Percentiles rank a stretch among this genome's conserved stretches.
These are phyloP conservation scores for Acidiella bohemica DNA, from an alignment of 495 filamentous ascomycete species.

Conservation along the genomic window DNA sequence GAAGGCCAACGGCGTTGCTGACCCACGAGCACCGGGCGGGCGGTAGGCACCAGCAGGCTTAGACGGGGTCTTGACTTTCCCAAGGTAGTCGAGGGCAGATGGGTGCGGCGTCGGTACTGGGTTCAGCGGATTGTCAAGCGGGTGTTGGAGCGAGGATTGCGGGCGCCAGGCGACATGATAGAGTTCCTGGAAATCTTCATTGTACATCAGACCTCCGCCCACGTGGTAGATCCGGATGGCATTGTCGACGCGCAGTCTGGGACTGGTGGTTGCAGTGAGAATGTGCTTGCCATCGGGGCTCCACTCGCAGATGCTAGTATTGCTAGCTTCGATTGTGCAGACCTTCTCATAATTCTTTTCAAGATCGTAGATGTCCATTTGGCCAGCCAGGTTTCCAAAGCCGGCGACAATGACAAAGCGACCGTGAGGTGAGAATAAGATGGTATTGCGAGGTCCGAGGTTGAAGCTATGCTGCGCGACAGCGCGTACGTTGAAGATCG, in stretches of 20 bases:
- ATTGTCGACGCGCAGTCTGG: constrained; percentile 88
- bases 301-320: constrained; percentile 90
- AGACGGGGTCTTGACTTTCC: constrained; percentile 76
- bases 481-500: constrained; percentile 82
- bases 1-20: constrained; percentile 79
- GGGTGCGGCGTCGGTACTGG: constrained; percentile 68
- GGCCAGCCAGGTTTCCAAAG: constrained; percentile 91
- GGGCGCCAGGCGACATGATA: constrained; percentile 91
- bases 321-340: constrained; percentile 86
- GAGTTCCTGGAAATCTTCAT: constrained; percentile 82
- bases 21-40: constrained; percentile 87
- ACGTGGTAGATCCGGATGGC: constrained; percentile 93
- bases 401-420: constrained; percentile 88
- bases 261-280: constrained; percentile 90
- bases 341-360: constrained; percentile 84
- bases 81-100: constrained; percentile 71
- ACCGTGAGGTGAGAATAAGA: constrained; percentile 85
- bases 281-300: constrained; percentile 90
- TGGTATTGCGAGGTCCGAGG: constrained; percentile 80
- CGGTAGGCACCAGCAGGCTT: constrained; percentile 94
- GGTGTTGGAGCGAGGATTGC: constrained; percentile 43
- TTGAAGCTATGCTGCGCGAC: constrained; percentile 69
- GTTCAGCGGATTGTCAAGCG: constrained; percentile 59
- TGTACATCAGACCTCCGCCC: constrained; percentile 80
- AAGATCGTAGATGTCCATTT: constrained; percentile 95